phyloP scores from a whole-genome alignment of 108 stramenopile species.

The Schizochytrium sp. region DNA sequence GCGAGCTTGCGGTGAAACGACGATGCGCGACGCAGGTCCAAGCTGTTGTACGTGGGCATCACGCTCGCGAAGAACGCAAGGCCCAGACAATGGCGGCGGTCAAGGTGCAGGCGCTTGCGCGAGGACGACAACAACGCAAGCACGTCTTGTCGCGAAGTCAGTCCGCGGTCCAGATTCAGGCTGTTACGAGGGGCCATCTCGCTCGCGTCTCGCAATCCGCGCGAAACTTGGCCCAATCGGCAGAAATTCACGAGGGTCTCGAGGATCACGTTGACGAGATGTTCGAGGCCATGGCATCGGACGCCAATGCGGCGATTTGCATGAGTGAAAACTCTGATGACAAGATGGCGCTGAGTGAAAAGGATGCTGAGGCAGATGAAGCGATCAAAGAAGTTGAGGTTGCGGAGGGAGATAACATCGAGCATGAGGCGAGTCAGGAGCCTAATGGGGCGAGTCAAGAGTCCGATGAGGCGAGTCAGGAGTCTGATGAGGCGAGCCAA shows the following conservation, averaged over 20 bases:
- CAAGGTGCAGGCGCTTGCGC: background rate
- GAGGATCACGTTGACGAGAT: background rate
- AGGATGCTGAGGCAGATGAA: no score
- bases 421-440: no score
- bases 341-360: no score
- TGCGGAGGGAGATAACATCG: no score
- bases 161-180: background rate
- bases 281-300: background rate
- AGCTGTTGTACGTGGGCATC: background rate
- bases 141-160: background rate
- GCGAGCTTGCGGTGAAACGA: background rate
- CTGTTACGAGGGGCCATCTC: background rate
- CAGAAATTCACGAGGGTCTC: background rate
- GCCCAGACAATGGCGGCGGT: background rate
- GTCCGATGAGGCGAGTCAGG: no score
- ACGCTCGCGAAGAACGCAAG: background rate
- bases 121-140: background rate
- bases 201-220: background rate
- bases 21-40: background rate
- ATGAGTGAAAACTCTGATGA: no score
- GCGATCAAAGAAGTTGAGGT: no score
- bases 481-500: no score
- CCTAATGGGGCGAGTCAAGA: no score
- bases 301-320: background rate
- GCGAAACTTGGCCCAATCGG: background rate